phyloP scores from a whole-genome alignment of 2,329 filamentous ascomycete species.

The Colletotrichum navitas region DNA sequence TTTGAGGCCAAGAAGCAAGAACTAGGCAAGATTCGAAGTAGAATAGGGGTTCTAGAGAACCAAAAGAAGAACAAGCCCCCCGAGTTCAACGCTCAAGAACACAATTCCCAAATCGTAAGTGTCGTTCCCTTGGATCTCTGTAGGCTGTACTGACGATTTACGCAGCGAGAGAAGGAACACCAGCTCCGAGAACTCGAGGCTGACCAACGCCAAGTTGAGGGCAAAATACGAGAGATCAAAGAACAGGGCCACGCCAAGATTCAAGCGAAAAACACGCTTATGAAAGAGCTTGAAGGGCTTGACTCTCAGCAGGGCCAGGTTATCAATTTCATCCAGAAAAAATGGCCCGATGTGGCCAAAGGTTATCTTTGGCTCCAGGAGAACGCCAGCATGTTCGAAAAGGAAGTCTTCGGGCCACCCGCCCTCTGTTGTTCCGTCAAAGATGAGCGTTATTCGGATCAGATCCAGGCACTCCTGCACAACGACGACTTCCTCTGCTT shows the following conservation, averaged over 20 bases:
- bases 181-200: slow-evolving; percentile 64
- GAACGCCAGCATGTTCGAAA: slow-evolving; percentile 77
- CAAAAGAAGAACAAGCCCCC: slow-evolving; percentile 71
- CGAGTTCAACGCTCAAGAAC: slow-evolving; percentile 76
- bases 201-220: slow-evolving; percentile 53
- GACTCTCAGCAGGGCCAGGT: slow-evolving; percentile 83
- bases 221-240: slow-evolving; percentile 58
- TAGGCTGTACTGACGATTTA: slow-evolving; percentile 45
- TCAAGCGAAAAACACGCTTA: slow-evolving; percentile 52
- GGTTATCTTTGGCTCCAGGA: slow-evolving; percentile 88
- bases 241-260: slow-evolving; percentile 57
- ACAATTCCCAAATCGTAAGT: slow-evolving; percentile 80
- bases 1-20: slow-evolving; percentile 66
- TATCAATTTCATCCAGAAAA: slow-evolving; percentile 70
- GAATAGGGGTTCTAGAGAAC: slow-evolving; percentile 73
- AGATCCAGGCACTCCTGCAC: slow-evolving; percentile 65
- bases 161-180: slow-evolving; percentile 72
- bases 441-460: slow-evolving; percentile 73
- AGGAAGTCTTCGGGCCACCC: slow-evolving; percentile 84
- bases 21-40: slow-evolving; percentile 62
- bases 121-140: not conserved
- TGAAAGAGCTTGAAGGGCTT: slow-evolving; percentile 68
- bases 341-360: slow-evolving; percentile 72
- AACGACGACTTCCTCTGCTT: slow-evolving; percentile 72
- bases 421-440: slow-evolving; percentile 85